Base-by-base conservation (phyloP, 331 rosid genomes). In the Telfairia occidentalis region DNA sequence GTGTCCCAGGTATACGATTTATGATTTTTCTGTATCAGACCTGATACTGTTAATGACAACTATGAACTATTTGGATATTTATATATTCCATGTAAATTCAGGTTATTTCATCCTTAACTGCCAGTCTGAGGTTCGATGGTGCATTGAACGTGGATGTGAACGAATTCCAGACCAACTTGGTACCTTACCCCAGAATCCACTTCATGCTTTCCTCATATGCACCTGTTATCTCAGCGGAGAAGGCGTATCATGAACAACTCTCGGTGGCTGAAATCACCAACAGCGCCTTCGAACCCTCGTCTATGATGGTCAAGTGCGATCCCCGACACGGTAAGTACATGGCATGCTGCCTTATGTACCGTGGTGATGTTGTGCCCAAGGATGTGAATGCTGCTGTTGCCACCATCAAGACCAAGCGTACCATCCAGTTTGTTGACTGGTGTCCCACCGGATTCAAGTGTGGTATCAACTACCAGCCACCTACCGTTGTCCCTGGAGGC, bases 1-100 rank as follows among this genome's bases (percentile, higher is more conserved):
- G 85, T 89, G 9, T 89, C 94, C 46, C 94, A 89, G 89, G 94
- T 89, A 77, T n/a, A 19, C 13, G 18, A 43, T 15, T 34, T 19
- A 0, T 21, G 4, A 0, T 24, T 3, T 16, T n/a, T 30, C n/a
- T 9, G 6, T 5, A 48, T 30, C 4, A 3, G 2, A 5, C 23
- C 12, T 40, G 16, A 7, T 19, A 7, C 28, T 0, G 12, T 9
- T 32, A 10, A n/a, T n/a, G n/a, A n/a, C 9, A 61, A 0, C 16
- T 11, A 19, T 34, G 15, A 32, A 37, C 4, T 18, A n/a, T 29
- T 29, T 5, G 18, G 24, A 0, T 1, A 2, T 60, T 45, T 28
- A 7, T 1, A 7, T 10, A 5, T 9, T 42, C 52, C 5, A 3
- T 58, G 0, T 23, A 4, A 43, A 21, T 76, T 43, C 74, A 76